A percentile compares a stretch with the other conserved stretches of the same genome.
These are phyloP conservation scores for Candida orba DNA, from an alignment of 805 yeast species.

Conservation along the genomic window DNA sequence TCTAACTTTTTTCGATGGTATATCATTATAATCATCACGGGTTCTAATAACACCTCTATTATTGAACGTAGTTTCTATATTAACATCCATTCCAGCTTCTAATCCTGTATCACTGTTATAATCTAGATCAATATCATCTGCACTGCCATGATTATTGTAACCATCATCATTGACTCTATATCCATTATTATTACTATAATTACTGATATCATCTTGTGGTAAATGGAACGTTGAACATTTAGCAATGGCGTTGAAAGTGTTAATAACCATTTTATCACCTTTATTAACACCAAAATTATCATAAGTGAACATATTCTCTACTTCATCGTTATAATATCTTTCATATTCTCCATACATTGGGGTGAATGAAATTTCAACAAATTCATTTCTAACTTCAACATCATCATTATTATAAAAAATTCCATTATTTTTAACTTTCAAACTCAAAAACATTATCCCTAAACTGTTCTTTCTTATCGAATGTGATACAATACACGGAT, in stretches of 20 bases:
- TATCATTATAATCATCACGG: constrained; percentile 12
- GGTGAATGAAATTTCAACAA: constrained; percentile 26
- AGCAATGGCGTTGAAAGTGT: constrained; percentile 31
- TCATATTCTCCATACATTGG: constrained; percentile 32
- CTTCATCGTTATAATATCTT: constrained; percentile 27
- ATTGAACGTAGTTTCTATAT: constrained; percentile 8
- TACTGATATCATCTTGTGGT: constrained; percentile 13
- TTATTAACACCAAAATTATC: constrained; percentile 32
- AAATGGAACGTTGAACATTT: constrained; percentile 19
- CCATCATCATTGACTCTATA: constrained; percentile 1
- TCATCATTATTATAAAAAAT: constrained; percentile 9
- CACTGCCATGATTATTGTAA: constrained; percentile 5
- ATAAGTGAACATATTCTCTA: constrained; percentile 31
- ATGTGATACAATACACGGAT: constrained; percentile 18
- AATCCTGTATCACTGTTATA: not conserved
- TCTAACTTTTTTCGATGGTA: constrained; percentile 7
- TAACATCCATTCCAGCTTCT: constrained; percentile 3
- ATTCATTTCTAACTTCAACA: not conserved
- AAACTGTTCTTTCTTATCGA: constrained; percentile 11
- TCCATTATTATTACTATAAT: constrained; percentile 1
- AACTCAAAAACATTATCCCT: constrained; percentile 8
- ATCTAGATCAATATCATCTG: not conserved
- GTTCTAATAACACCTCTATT: constrained; percentile 13
- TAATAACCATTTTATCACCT: constrained; percentile 32
- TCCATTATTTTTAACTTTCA: constrained; percentile 11